Evolutionary conservation across 257 asterid genomes (phyloP).

Genomic region (Solanum medicagineum): DNA sequence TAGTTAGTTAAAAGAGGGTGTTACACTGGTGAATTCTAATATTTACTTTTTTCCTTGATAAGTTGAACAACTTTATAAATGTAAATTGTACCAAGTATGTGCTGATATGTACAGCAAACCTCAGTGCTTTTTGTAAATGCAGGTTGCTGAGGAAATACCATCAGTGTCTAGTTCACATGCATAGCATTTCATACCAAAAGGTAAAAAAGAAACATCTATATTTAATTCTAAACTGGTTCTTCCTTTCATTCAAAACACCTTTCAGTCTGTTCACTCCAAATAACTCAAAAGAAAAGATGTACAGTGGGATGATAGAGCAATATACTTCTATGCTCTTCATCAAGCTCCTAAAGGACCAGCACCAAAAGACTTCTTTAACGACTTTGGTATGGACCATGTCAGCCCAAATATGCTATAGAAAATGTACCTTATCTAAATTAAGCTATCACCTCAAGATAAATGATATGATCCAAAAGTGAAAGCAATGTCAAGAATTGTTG

Average conservation of each 20-base stretch:
- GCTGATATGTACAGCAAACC: background rate
- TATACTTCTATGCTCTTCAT: background rate
- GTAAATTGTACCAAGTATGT: background rate
- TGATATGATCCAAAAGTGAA: background rate
- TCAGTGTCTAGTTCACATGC: background rate
- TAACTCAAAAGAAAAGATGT: background rate
- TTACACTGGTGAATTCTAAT: background rate
- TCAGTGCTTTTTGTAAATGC: background rate
- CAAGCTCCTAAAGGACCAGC: background rate
- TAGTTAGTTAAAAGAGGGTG: background rate
- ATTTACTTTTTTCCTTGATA: background rate
- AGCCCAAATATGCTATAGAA: background rate
- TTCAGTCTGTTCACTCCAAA: background rate
- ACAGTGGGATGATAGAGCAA: background rate
- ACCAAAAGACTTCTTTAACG: background rate
- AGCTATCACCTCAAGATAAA: background rate
- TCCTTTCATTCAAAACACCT: background rate
- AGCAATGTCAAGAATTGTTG: background rate
- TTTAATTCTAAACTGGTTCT: background rate
- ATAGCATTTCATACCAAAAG: background rate
- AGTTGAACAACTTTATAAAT: background rate
- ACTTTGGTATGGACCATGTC: background rate
- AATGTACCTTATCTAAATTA: background rate
- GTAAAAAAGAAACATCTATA: background rate
- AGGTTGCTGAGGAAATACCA: background rate